Evolutionary conservation across 2,329 filamentous ascomycete species (phyloP).

Genomic region (Sporothrix sp.): DNA sequence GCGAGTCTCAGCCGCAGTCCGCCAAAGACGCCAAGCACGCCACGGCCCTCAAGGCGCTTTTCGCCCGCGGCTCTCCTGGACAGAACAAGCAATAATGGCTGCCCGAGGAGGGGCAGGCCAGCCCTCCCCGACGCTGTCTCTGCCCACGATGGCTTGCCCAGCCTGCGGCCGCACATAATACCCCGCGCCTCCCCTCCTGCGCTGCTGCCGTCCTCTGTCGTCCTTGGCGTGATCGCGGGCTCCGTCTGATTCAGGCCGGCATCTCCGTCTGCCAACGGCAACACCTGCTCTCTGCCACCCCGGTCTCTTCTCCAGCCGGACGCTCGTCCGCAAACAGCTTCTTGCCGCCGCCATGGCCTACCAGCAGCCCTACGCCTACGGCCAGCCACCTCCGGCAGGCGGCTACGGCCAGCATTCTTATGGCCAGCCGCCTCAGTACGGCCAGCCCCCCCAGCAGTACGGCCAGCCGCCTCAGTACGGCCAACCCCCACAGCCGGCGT

Average conservation of each 20-base stretch:
- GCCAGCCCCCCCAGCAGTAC: background rate
- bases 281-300: too few relatives aligned
- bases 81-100: too few relatives aligned
- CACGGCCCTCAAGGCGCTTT: too few relatives aligned
- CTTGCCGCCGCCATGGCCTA: constrained; percentile 10
- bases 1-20: constrained; percentile 2
- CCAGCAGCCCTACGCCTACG: constrained; percentile 2
- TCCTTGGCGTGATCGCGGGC: too few relatives aligned
- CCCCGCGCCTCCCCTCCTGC: constrained; percentile 1
- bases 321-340: too few relatives aligned
- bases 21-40: background rate
- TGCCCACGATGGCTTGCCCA: too few relatives aligned
- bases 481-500: constrained; percentile 1
- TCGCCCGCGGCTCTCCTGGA: too few relatives aligned
- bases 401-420: background rate
- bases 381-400: background rate
- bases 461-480: constrained; percentile 1
- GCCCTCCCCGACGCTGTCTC: too few relatives aligned
- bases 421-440: background rate
- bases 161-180: constrained; percentile 2
- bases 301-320: too few relatives aligned
- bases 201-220: background rate
- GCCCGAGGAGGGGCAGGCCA: too few relatives aligned
- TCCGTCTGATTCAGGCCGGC: too few relatives aligned
- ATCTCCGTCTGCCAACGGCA: background rate